Percentiles rank a stretch among this genome's conserved stretches.
Conservation (phyloP, 768 basidiomycete genomes). For the Rhizopogon roseolus region DNA sequence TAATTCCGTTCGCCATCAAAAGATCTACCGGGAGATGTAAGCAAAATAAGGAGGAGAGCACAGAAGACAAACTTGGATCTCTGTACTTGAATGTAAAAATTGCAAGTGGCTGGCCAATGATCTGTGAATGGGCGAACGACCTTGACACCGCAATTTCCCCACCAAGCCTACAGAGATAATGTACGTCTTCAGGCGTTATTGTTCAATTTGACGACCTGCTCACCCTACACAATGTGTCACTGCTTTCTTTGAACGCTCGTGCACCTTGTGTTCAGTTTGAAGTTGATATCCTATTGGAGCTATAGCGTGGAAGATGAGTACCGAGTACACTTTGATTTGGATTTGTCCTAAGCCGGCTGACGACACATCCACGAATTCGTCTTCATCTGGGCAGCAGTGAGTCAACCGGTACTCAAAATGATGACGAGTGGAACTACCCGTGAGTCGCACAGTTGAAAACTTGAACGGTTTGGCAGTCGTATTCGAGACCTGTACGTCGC, state of each 20-base stretch:
- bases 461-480: conserved; percentile 16
- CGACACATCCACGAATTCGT: conserved; percentile 13
- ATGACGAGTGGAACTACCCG: conserved; percentile 15
- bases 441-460: conserved; percentile 23
- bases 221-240: conserved; percentile 24
- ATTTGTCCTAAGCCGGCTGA: conserved; percentile 6
- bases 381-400: conserved; percentile 21
- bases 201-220: conserved; percentile 4
- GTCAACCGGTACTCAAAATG: too few species aligned
- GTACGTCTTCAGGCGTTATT: neutral
- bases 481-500: conserved; percentile 3
- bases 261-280: conserved; percentile 15
- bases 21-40: conserved; percentile 11
- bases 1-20: conserved; percentile 22
- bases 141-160: conserved; percentile 5
- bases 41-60: neutral
- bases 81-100: conserved; percentile 28
- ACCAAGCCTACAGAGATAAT: conserved; percentile 16
- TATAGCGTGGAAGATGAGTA: too few species aligned
- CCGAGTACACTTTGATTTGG: neutral
- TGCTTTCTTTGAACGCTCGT: conserved; percentile 27
- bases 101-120: conserved; percentile 11
- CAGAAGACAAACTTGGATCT: conserved; percentile 17
- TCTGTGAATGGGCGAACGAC: neutral
- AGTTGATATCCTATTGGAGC: neutral